phyloP scores from a whole-genome alignment of 768 basidiomycete genomes.

The Collybia mongolica region DNA sequence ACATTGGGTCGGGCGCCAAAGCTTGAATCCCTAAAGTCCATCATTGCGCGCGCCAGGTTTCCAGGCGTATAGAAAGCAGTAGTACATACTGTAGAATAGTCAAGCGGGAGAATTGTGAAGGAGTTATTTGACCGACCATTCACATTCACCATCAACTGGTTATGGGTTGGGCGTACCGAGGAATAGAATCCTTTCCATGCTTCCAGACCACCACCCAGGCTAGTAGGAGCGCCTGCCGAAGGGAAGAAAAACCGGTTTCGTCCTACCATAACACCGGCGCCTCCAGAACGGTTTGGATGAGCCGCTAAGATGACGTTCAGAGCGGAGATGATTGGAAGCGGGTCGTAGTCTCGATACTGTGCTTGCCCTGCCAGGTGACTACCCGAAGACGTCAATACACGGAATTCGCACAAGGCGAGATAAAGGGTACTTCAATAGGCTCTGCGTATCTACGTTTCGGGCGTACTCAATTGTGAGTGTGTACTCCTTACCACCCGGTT shows the following conservation, averaged over 20 bases:
- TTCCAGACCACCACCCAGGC: slow-evolving; percentile 53
- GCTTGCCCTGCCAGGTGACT: slow-evolving; percentile 56
- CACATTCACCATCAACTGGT: slow-evolving; percentile 62
- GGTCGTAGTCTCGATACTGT: slow-evolving; percentile 55
- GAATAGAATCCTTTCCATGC: slow-evolving; percentile 60
- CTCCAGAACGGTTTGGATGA: slow-evolving; percentile 46
- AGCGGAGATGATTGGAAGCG: slow-evolving; percentile 57
- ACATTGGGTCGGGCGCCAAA: slow-evolving; percentile 59
- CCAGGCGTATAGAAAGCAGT: slow-evolving; percentile 62
- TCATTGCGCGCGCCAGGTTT: slow-evolving; percentile 64
- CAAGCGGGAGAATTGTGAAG: not conserved
- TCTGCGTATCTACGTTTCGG: slow-evolving; percentile 53
- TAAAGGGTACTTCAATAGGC: slow-evolving; percentile 32
- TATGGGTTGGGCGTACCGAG: slow-evolving; percentile 55
- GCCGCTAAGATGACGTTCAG: slow-evolving; percentile 64
- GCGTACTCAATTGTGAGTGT: slow-evolving; percentile 40
- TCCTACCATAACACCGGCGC: slow-evolving; percentile 66
- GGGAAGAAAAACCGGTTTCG: slow-evolving; percentile 68
- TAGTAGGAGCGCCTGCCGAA: slow-evolving; percentile 40
- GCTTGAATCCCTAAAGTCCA: slow-evolving; percentile 48
- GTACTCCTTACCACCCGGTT: slow-evolving; percentile 46
- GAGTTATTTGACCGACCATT: slow-evolving; percentile 44
- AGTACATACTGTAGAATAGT: slow-evolving; percentile 40
- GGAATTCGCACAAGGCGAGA: slow-evolving; percentile 29
- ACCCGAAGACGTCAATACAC: slow-evolving; percentile 27